Conservation (phyloP, 1,284 basidiomycete genomes). For the Mycosarcoma maydis region DNA sequence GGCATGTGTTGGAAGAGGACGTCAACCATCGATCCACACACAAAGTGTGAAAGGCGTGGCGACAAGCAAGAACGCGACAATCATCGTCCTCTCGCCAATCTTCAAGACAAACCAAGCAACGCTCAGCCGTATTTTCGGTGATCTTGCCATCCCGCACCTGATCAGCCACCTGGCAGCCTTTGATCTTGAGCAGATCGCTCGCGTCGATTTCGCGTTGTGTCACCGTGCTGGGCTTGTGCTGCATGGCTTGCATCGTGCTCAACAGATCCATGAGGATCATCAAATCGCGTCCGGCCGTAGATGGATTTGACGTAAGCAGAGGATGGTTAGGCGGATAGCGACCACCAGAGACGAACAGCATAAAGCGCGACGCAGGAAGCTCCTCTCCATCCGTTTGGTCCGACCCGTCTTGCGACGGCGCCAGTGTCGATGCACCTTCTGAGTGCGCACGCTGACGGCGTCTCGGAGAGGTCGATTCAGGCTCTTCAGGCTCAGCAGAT, state of each 20-base stretch:
- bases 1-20: slow-evolving; percentile 57
- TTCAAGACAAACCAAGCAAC: slow-evolving; percentile 62
- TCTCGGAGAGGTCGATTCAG: slow-evolving; percentile 5
- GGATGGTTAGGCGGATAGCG: slow-evolving; percentile 61
- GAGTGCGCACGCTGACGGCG: slow-evolving; percentile 17
- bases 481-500: slow-evolving; percentile 5
- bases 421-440: slow-evolving; percentile 9
- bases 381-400: slow-evolving; percentile 14
- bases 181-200: slow-evolving; percentile 45
- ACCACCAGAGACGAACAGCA: slow-evolving; percentile 64
- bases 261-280: slow-evolving; percentile 65
- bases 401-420: not conserved
- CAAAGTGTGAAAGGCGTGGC: slow-evolving; percentile 58
- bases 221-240: slow-evolving; percentile 54
- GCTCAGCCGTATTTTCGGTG: slow-evolving; percentile 61
- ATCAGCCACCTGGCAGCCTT: slow-evolving; percentile 37
- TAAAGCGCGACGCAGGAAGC: slow-evolving; percentile 53
- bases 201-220: slow-evolving; percentile 58
- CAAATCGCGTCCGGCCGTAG: slow-evolving; percentile 59
- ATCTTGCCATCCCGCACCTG: slow-evolving; percentile 41
- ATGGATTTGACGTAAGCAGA: slow-evolving; percentile 52
- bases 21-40: slow-evolving; percentile 61
- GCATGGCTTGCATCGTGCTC: slow-evolving; percentile 57
- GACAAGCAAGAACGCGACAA: slow-evolving; percentile 54
- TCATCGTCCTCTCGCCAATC: slow-evolving; percentile 62